Conservation (phyloP, 2,329 filamentous ascomycete genomes). For the Aspergillus jensenii region DNA sequence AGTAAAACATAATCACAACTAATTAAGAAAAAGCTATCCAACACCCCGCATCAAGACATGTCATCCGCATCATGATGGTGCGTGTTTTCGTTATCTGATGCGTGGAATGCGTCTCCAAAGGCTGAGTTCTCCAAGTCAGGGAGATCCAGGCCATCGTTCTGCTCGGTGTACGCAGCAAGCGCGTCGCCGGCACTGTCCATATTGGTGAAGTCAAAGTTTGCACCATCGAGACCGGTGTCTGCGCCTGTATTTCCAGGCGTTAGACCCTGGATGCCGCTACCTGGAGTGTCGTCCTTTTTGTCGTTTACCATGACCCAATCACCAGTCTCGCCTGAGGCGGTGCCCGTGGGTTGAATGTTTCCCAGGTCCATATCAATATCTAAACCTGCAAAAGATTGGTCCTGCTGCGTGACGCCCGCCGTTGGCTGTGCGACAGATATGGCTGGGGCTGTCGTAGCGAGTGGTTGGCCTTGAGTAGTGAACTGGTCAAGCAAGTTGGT, state of each 20-base stretch:
- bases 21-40: slow-evolving; percentile 3
- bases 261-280: slow-evolving; percentile 25
- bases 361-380: slow-evolving; percentile 57
- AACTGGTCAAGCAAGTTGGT: slow-evolving; percentile 37
- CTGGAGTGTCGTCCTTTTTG: slow-evolving; percentile 45
- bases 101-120: slow-evolving; percentile 80
- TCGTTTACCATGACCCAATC: slow-evolving; percentile 78
- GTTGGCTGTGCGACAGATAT: slow-evolving; percentile 9
- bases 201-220: slow-evolving; percentile 48
- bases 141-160: slow-evolving; percentile 52
- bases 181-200: slow-evolving; percentile 70
- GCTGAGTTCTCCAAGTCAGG: slow-evolving; percentile 75
- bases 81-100: slow-evolving; percentile 48
- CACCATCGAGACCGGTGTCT: slow-evolving; percentile 35
- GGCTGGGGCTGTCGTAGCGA: slow-evolving; percentile 1
- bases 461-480: slow-evolving; percentile 44
- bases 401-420: slow-evolving; percentile 19
- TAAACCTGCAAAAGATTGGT: slow-evolving; percentile 20
- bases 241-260: slow-evolving; percentile 24
- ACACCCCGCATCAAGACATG: slow-evolving; percentile 29
- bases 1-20: slow-evolving; percentile 16
- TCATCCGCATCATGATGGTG: slow-evolving; percentile 43
- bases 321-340: slow-evolving; percentile 51
- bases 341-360: slow-evolving; percentile 35
- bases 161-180: slow-evolving; percentile 64